A percentile compares a stretch with the other conserved stretches of the same genome.
Conservation (phyloP, 306 rosid genomes). For the Begonia loranthoides region DNA sequence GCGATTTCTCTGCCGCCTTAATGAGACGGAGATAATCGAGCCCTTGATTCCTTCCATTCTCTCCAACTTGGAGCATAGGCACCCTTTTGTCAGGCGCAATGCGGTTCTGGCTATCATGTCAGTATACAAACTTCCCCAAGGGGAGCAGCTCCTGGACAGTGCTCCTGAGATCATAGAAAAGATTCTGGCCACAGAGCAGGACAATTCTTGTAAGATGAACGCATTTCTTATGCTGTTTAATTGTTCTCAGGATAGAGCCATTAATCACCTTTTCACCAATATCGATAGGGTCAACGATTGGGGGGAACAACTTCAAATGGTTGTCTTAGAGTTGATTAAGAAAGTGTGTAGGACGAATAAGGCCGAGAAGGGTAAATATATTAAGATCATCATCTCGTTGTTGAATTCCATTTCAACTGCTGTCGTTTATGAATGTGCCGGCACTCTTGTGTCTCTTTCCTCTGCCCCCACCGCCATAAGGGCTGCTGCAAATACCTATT, state of each 20-base stretch:
- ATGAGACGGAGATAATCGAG: conserved; percentile 78
- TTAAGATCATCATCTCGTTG: conserved; percentile 64
- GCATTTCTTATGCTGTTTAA: conserved; percentile 91
- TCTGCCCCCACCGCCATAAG: conserved; percentile 89
- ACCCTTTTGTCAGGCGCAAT: conserved; percentile 71
- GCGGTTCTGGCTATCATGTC: conserved; percentile 89
- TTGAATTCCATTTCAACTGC: conserved; percentile 65
- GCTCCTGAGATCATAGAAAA: conserved; percentile 85
- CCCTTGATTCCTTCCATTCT: conserved; percentile 80
- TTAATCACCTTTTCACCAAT: conserved; percentile 43
- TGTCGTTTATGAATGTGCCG: conserved; percentile 80
- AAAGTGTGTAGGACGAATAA: conserved; percentile 78
- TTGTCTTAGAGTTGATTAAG: conserved; percentile 69
- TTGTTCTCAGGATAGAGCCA: conserved; percentile 83
- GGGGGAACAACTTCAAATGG: conserved; percentile 87
- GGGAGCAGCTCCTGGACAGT: conserved; percentile 59
- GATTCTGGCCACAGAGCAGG: conserved; percentile 67
- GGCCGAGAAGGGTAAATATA: conserved; percentile 74
- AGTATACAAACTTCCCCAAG: conserved; percentile 67
- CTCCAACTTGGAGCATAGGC: conserved; percentile 74
- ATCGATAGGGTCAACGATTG: conserved; percentile 68
- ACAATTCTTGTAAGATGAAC: conserved; percentile 63
- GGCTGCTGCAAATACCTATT: conserved; percentile 74
- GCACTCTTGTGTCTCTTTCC: conserved; percentile 77
- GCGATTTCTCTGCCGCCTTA: conserved; percentile 80